Base-by-base conservation (phyloP, 1,284 basidiomycete genomes). In the Chalciporus sp. region DNA sequence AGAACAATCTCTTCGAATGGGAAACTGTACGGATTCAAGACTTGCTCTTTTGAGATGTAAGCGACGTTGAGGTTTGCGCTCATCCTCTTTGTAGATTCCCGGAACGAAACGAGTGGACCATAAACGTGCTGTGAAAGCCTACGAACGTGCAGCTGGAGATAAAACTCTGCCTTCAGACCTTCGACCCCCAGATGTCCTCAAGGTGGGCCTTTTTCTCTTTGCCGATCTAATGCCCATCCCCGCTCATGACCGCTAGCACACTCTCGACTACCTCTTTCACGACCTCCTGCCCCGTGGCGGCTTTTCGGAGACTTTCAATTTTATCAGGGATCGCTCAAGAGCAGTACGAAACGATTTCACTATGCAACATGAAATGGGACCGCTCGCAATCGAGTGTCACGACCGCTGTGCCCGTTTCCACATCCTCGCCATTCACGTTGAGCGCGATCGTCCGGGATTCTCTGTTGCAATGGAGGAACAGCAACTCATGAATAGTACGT, bases 331-430 rank as follows among this genome's bases (percentile, higher is more conserved):
- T 72, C 87, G 96, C 14, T 93, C 94, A 0, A 84, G 96, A 57
- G 83, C 93, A 0, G 90, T 98, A 42, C 80, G 96, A 29, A 95
- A 91, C 63, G 96, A 99, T 70, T 97, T 98, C 59, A 94, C 93
- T 0, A 90, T 98, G 76, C 96, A 98, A 70, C 90, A 91, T 58
- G 84, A 88, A 53, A 87, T 85, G 40, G 92, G 91, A 0, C 69
- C 77, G 1, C 69, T 91, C 43, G 91, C 94, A 0, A 94, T 97
- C 49, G 90, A 93, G 61, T 94, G 92, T 63, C 90, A 95, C 63
- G 95, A 95, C 66, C 86, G 95, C 49, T 97, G 96, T 63, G 95
- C 92, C 26, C 83, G 96, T 19, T 98, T 93, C 67, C 95, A 98
- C 68, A 94, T 98, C 51, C 77, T 98, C 1, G 89, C 89, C 5